Conservation (phyloP, 1,284 basidiomycete species). For the Stygiomarasmius scandens region DNA sequence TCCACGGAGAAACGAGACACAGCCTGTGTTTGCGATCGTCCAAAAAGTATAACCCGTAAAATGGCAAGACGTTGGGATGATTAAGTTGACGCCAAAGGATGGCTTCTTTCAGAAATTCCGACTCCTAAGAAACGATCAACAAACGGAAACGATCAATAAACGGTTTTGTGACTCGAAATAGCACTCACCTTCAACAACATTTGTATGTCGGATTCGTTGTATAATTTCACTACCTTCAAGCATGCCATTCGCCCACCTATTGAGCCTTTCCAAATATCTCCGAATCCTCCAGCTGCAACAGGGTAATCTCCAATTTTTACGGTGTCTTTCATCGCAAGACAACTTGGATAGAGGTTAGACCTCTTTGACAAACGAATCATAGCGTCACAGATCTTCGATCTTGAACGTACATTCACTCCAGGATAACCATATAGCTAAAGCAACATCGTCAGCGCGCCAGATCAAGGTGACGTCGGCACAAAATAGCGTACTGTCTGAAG, state of each 20-base stretch:
- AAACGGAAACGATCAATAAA: too few relatives aligned
- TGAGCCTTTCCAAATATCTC: conserved; percentile 6
- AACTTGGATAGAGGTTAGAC: conserved; percentile 1
- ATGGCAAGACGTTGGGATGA: conserved; percentile 34
- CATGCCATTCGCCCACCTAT: conserved; percentile 1
- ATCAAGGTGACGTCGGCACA: neutral
- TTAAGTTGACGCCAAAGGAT: conserved; percentile 31
- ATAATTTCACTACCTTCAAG: conserved; percentile 3
- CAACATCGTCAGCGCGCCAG: neutral
- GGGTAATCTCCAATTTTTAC: conserved; percentile 1
- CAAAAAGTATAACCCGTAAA: conserved; percentile 29
- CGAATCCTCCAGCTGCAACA: conserved; percentile 4
- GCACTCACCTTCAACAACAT: neutral
- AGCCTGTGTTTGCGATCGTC: conserved; percentile 16
- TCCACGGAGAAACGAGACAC: conserved; percentile 40
- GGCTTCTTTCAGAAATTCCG: conserved; percentile 21
- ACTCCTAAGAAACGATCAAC: neutral
- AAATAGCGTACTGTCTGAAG: neutral
- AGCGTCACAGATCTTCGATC: neutral
- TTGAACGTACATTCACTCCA: neutral
- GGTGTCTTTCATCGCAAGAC: conserved; percentile 1
- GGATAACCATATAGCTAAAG: neutral
- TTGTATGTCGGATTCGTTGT: conserved; percentile 1
- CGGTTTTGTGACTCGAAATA: neutral
- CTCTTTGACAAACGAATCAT: conserved; percentile 4